phyloP scores from a whole-genome alignment of 352 stramenopile genomes.

The Plasmopara muralis region DNA sequence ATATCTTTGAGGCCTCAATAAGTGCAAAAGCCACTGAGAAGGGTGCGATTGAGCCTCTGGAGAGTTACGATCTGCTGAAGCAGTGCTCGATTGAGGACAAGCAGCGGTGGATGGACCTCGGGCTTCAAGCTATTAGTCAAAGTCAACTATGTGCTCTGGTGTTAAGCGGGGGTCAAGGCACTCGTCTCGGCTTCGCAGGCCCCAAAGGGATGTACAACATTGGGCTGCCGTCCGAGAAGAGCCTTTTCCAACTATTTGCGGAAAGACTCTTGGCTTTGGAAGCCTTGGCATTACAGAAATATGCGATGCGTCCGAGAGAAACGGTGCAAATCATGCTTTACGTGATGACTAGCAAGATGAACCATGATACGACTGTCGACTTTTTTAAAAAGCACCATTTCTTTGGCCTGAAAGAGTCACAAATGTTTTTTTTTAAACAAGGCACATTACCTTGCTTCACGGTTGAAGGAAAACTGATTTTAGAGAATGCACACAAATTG shows the following conservation, averaged over 20 bases:
- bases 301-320: constrained; percentile 9
- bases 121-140: constrained; percentile 65
- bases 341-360: constrained; percentile 97
- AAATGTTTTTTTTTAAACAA: constrained; percentile 96
- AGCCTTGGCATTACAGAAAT: constrained; percentile 44
- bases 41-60: constrained; percentile 48
- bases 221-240: constrained; percentile 82
- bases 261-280: constrained; percentile 70
- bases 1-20: constrained; percentile 61
- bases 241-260: constrained; percentile 90
- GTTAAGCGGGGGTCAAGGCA: constrained; percentile 92
- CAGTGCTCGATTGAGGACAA: constrained; percentile 37
- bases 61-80: constrained; percentile 56
- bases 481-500: constrained; percentile 81
- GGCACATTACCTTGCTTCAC: constrained; percentile 95
- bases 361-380: constrained; percentile 87
- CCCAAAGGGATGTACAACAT: constrained; percentile 94
- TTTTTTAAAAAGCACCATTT: constrained; percentile 89
- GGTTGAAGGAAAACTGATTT: constrained; percentile 92
- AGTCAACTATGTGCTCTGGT: constrained; percentile 87
- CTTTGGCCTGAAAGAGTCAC: constrained; percentile 85
- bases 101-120: constrained; percentile 36
- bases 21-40: constrained; percentile 12
- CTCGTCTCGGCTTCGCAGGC: constrained; percentile 89
- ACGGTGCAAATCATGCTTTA: constrained; percentile 78